A percentile compares a stretch with the other conserved stretches of the same genome.
Conservation (phyloP, 2,329 filamentous ascomycete species). For the Fragosphaeria purpurea region DNA sequence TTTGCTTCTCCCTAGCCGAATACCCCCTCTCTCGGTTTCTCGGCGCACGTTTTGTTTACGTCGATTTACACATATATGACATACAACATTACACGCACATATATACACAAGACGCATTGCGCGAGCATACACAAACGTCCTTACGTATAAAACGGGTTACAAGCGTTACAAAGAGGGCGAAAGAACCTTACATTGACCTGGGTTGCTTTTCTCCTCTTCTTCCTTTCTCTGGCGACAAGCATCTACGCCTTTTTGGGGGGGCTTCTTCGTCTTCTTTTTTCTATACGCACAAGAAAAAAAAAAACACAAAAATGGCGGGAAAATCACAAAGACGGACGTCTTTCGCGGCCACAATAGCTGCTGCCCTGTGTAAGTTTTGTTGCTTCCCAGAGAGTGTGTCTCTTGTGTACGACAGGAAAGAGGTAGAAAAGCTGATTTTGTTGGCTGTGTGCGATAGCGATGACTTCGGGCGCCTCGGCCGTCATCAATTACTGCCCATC, state of each 20-base stretch:
- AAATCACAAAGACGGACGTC: neutral
- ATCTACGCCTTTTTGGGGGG: too few species aligned
- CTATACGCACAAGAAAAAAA: too few species aligned
- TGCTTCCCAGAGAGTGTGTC: neutral
- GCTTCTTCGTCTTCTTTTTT: too few species aligned
- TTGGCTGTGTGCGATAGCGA: constrained; percentile 1
- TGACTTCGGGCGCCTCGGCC: constrained; percentile 3
- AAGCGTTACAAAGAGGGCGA: too few species aligned
- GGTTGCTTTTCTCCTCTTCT: too few species aligned
- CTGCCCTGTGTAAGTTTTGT: neutral
- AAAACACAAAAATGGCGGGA: too few species aligned
- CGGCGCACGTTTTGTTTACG: constrained; percentile 1
- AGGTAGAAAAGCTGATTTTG: neutral
- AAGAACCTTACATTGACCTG: too few species aligned
- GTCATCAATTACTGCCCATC: constrained; percentile 27
- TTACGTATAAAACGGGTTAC: too few species aligned
- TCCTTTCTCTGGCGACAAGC: too few species aligned
- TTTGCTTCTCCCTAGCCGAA: too few species aligned
- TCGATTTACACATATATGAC: neutral
- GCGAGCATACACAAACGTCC: too few species aligned
- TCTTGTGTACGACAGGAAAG: neutral
- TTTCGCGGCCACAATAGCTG: neutral
- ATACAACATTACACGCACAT: neutral
- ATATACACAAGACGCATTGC: neutral
- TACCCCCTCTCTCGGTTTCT: neutral